Evolutionary conservation across 1,284 basidiomycete genomes (phyloP).

Genomic region (Naganishia albida): DNA sequence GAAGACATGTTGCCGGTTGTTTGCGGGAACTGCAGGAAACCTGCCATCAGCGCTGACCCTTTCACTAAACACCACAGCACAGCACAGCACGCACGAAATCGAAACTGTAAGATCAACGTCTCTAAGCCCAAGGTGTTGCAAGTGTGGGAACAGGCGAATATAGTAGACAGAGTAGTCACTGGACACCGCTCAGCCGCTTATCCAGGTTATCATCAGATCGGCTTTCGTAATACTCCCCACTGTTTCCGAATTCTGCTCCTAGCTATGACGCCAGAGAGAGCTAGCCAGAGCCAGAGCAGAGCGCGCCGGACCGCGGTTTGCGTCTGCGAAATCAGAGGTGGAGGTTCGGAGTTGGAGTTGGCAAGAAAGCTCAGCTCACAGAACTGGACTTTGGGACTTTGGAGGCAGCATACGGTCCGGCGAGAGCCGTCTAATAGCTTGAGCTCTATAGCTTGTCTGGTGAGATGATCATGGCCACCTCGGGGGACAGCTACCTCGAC

Average conservation of each 20-base stretch:
- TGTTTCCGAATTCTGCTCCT: slow-evolving; percentile 23
- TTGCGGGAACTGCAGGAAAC: too few relatives aligned
- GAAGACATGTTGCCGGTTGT: slow-evolving; percentile 5
- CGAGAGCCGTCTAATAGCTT: too few relatives aligned
- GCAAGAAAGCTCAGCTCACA: too few relatives aligned
- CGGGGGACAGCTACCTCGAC: too few relatives aligned
- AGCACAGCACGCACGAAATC: neutral
- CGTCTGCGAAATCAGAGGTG: slow-evolving; percentile 2
- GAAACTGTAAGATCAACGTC: neutral
- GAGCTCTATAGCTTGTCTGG: too few relatives aligned
- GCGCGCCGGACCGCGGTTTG: neutral
- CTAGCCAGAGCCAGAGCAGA: neutral
- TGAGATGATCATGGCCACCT: too few relatives aligned
- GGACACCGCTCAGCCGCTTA: slow-evolving; percentile 23
- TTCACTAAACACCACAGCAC: neutral
- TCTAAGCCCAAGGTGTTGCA: neutral
- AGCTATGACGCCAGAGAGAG: slow-evolving; percentile 19
- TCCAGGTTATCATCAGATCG: slow-evolving; percentile 9
- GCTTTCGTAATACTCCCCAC: slow-evolving; percentile 21
- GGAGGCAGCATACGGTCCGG: too few relatives aligned
- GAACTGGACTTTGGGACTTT: too few relatives aligned
- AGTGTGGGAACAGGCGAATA: neutral
- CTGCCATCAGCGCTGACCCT: neutral
- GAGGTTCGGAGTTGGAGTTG: slow-evolving; percentile 1
- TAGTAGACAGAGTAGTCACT: neutral